Percentiles rank a stretch among this genome's conserved stretches.
These are phyloP conservation scores for Purpureocillium lavendulum DNA, from an alignment of 2,329 filamentous ascomycete genomes.

Conservation along the genomic window DNA sequence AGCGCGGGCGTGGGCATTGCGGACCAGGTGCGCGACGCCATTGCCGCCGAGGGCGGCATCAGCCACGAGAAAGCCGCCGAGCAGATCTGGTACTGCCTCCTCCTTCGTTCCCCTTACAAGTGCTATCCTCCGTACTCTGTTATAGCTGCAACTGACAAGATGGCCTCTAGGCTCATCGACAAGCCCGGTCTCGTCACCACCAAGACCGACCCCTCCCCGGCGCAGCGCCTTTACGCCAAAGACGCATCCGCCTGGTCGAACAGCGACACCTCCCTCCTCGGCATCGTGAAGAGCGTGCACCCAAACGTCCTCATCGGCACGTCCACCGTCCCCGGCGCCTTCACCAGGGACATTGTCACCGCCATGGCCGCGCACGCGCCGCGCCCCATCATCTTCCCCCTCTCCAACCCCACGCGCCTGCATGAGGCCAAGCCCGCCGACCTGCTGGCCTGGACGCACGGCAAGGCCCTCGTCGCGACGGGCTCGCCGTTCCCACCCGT, in stretches of 20 bases:
- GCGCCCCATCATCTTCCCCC: constrained; percentile 69
- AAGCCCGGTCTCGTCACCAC: constrained; percentile 69
- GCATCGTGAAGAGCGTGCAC: constrained; percentile 60
- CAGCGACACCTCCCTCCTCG: constrained; percentile 50
- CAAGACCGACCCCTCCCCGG: constrained; percentile 52
- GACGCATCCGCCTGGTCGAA: constrained; percentile 54
- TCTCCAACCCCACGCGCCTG: constrained; percentile 77
- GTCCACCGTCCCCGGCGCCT: constrained; percentile 67
- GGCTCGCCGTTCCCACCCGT: constrained; percentile 77
- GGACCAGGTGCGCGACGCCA: constrained; percentile 74
- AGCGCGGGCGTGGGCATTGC: constrained; percentile 81
- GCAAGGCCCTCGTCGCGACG: constrained; percentile 71
- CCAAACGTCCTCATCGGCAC: constrained; percentile 81
- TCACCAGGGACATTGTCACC: constrained; percentile 64
- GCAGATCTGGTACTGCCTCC: constrained; percentile 60
- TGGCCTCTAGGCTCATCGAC: constrained; percentile 59
- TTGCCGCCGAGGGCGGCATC: constrained; percentile 58
- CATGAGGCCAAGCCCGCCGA: constrained; percentile 77
- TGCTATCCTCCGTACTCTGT: too few species aligned
- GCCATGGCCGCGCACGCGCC: constrained; percentile 69
- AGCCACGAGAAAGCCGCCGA: constrained; percentile 65
- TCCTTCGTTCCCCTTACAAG: too few species aligned
- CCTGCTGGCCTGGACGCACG: constrained; percentile 69
- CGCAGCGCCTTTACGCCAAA: constrained; percentile 61
- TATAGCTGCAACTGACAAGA: too few species aligned